Conservation (phyloP, 2,329 filamentous ascomycete species). For the Hypomyces perniciosus region DNA sequence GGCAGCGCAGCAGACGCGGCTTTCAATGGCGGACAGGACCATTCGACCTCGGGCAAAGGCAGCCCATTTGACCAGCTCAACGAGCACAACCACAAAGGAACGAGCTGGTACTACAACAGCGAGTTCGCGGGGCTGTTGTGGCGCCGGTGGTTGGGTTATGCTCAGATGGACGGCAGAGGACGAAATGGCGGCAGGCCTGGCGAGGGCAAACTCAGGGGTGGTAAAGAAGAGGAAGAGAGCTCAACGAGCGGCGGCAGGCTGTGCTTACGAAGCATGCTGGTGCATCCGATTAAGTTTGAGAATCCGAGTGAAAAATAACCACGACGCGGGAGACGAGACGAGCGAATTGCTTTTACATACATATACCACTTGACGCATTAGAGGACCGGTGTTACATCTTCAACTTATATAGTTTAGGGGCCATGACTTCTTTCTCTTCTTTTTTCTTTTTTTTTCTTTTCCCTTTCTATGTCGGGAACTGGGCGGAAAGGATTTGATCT, state of each 20-base stretch:
- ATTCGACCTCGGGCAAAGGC: slow-evolving; percentile 57
- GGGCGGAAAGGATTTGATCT: background rate
- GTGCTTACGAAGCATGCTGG: slow-evolving; percentile 72
- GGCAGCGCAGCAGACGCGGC: slow-evolving; percentile 60
- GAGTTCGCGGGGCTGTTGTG: slow-evolving; percentile 73
- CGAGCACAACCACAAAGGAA: slow-evolving; percentile 77
- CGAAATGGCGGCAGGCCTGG: slow-evolving; percentile 43
- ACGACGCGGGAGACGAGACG: background rate
- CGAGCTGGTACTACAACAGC: slow-evolving; percentile 80
- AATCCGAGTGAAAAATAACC: slow-evolving; percentile 38
- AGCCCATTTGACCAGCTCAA: slow-evolving; percentile 63
- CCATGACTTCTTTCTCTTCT: background rate
- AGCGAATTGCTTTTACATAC: background rate
- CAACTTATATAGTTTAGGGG: background rate
- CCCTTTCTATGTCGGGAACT: background rate
- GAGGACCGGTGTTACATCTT: slow-evolving; percentile 6
- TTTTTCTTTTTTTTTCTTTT: background rate
- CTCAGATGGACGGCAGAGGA: slow-evolving; percentile 46
- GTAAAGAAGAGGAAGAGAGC: slow-evolving; percentile 44
- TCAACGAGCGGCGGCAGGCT: slow-evolving; percentile 54
- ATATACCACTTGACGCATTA: slow-evolving; percentile 4
- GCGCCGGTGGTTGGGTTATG: slow-evolving; percentile 66
- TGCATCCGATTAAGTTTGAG: slow-evolving; percentile 75
- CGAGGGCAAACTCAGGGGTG: slow-evolving; percentile 43
- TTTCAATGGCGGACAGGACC: slow-evolving; percentile 71